Evolutionary conservation across 139 green algal genomes (phyloP), one percentile per base, ranked within the genome.

Genomic region (Chlamydomonas sp.): DNA sequence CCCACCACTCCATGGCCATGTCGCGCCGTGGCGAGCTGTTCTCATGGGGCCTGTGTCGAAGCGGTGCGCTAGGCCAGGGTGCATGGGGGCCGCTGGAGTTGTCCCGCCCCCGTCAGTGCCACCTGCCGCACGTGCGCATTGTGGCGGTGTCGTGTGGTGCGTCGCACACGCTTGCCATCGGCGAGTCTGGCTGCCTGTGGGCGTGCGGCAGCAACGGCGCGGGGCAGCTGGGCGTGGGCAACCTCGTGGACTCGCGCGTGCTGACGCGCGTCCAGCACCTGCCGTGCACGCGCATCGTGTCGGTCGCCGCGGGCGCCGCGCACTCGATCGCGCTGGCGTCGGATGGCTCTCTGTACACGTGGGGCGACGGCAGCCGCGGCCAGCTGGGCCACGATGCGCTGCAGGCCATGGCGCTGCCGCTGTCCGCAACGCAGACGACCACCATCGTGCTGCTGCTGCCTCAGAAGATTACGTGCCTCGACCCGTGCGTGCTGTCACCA

Each of bases 161-260:
- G n/a, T 85, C 83, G 48, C 90, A 96, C 79, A 90, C 87, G 1
- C 70, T 94, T 8, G 90, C 87, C n/a, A 89, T 94, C 50, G 83
- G 71, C 0, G 79, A 88, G 58, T 72, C 48, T 2, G 90, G 90
- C 16, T 69, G 76, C 2, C 67, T 96, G 24, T 95, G 83, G 82
- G 85, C 76, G 20, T 94, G 87, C 48, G 90, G 90, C 8, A 72
- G 80, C 8, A 87, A 87, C n/a, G 59, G 75, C 2, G 60, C 89
- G 30, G 85, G 85, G 1, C 85, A 91, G 79, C 79, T 93, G 20
- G 85, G 85, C 3, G 74, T 82, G 20, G 84, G 80, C 13, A 61
- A 72, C 35, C 80, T 88, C 28, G 70, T 83, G 13, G 87, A 92
- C n/a, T n/a, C n/a, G n/a, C n/a, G n/a, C n/a, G n/a, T n/a, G n/a